Evolutionary conservation across 108 stramenopile genomes (phyloP).

Genomic region (Cyclotella atomus): DNA sequence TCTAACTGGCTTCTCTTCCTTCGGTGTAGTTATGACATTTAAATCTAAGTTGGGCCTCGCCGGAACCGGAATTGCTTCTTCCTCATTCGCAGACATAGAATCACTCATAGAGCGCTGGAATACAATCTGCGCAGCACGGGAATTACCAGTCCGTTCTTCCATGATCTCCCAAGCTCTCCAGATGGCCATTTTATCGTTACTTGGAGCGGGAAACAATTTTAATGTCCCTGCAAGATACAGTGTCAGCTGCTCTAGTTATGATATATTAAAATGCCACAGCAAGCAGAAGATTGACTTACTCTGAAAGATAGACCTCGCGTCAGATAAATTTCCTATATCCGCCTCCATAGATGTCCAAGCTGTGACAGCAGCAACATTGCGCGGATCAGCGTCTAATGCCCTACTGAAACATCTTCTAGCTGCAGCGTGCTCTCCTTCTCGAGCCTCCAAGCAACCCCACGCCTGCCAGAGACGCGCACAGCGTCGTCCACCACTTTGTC

Average conservation of each 20-base stretch:
- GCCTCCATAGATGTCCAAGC: conserved; percentile 89
- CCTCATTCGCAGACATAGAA: conserved; percentile 43
- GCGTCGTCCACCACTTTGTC: conserved; percentile 81
- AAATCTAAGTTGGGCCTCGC: neutral
- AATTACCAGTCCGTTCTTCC: conserved; percentile 74
- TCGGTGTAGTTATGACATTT: conserved; percentile 5
- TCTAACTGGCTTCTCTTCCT: neutral
- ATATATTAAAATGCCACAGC: neutral
- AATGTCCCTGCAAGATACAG: conserved; percentile 42
- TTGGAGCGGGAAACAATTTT: conserved; percentile 68
- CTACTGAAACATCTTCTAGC: conserved; percentile 86
- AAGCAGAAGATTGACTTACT: conserved; percentile 24
- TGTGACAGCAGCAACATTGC: conserved; percentile 84
- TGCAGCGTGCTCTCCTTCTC: conserved; percentile 79
- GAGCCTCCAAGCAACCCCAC: conserved; percentile 88
- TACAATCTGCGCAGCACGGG: conserved; percentile 62
- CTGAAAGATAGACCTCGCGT: conserved; percentile 78
- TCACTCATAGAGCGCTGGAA: conserved; percentile 81
- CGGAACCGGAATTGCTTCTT: conserved; percentile 17
- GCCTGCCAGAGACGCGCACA: conserved; percentile 92
- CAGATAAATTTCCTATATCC: conserved; percentile 64
- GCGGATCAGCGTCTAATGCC: conserved; percentile 86
- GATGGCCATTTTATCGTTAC: conserved; percentile 69
- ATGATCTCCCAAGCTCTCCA: conserved; percentile 87
- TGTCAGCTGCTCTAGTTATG: neutral